These are phyloP conservation scores for Musa schizocarpa DNA, from an alignment of 176 grass and related monocot species.

Conservation along the genomic window DNA sequence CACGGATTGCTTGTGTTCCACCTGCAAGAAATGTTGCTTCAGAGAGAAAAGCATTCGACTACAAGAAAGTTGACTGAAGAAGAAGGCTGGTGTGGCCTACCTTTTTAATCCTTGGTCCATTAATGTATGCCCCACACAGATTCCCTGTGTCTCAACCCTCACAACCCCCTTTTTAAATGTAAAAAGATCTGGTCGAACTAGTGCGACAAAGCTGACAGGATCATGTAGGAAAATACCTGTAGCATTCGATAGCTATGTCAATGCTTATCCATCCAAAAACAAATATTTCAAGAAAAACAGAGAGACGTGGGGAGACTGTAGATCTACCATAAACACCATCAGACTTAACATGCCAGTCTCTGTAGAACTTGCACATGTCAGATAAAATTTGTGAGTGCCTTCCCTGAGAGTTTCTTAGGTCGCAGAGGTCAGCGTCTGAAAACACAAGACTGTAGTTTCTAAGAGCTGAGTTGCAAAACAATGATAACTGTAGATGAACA, in stretches of 20 bases:
- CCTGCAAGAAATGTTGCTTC: slow-evolving; percentile 23
- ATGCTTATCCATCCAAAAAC: background rate
- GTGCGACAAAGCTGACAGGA: slow-evolving; percentile 46
- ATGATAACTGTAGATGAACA: too few relatives aligned
- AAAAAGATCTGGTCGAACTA: slow-evolving; percentile 55
- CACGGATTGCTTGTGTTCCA: slow-evolving; percentile 70
- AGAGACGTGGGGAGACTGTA: background rate
- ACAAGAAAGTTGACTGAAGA: background rate
- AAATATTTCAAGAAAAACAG: background rate
- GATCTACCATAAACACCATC: slow-evolving; percentile 47
- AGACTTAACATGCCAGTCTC: slow-evolving; percentile 48
- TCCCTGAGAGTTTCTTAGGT: slow-evolving; percentile 52
- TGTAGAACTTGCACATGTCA: slow-evolving; percentile 79
- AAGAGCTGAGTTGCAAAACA: background rate
- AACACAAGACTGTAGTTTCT: slow-evolving; percentile 1
- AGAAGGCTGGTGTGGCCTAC: slow-evolving; percentile 21
- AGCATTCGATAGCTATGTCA: background rate
- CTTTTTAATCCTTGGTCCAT: slow-evolving; percentile 72
- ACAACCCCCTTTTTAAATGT: slow-evolving; percentile 73
- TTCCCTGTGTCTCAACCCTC: slow-evolving; percentile 72
- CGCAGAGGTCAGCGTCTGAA: slow-evolving; percentile 47
- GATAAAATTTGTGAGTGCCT: slow-evolving; percentile 49
- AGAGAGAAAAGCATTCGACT: background rate
- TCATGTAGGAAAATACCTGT: slow-evolving; percentile 89
- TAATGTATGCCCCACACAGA: slow-evolving; percentile 62